These are phyloP conservation scores for Metarhizium anisopliae DNA, from an alignment of 2,329 filamentous ascomycete species.

Conservation along the genomic window DNA sequence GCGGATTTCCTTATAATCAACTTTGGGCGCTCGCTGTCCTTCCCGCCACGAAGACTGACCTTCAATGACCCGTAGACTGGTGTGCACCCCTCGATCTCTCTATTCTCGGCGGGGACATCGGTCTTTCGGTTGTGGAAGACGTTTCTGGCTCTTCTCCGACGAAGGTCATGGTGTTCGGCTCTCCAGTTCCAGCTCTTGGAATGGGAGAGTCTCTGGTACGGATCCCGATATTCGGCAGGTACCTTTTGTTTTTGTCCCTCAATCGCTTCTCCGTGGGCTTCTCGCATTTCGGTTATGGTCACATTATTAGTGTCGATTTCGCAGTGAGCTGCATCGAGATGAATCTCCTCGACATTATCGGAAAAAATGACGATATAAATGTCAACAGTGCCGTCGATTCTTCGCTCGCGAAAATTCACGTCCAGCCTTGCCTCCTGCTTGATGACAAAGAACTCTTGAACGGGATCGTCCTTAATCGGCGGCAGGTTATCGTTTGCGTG, in stretches of 20 bases:
- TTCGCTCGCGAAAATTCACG: constrained; percentile 70
- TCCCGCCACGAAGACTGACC: constrained; percentile 30
- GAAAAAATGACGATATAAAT: constrained; percentile 64
- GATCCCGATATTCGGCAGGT: constrained; percentile 45
- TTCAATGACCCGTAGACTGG: constrained; percentile 46
- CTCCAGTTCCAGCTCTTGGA: constrained; percentile 52
- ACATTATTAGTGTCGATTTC: constrained; percentile 46
- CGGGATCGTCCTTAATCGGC: constrained; percentile 24
- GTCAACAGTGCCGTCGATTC: constrained; percentile 68
- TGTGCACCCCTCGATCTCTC: constrained; percentile 46
- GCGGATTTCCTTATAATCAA: constrained; percentile 37
- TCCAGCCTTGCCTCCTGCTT: constrained; percentile 87
- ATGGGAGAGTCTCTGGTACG: constrained; percentile 56
- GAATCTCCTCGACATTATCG: constrained; percentile 48
- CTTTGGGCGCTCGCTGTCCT: constrained; percentile 29
- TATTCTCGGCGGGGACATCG: constrained; percentile 46
- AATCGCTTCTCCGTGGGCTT: constrained; percentile 24
- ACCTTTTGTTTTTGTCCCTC: constrained; percentile 32
- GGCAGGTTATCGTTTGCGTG: constrained; percentile 22
- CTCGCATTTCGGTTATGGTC: constrained; percentile 35
- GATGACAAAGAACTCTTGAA: constrained; percentile 47
- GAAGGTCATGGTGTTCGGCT: constrained; percentile 67
- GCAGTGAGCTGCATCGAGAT: constrained; percentile 54
- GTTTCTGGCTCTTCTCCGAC: constrained; percentile 55
- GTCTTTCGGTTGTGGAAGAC: constrained; percentile 40